Base-by-base conservation (phyloP, 2,329 filamentous ascomycete species). In the Neurospora crassa region DNA sequence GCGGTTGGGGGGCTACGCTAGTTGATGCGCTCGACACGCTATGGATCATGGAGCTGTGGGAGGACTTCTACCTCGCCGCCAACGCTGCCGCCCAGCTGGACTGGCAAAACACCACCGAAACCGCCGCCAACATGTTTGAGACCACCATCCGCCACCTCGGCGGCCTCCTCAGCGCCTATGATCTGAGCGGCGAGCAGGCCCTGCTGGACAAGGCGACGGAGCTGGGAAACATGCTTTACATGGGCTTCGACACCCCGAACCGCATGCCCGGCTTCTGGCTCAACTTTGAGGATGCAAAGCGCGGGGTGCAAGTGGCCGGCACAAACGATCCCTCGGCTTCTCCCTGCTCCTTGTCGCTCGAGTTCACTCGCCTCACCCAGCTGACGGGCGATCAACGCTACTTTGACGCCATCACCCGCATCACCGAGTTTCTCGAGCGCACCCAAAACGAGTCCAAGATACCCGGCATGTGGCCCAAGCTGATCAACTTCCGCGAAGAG, bases 391-490 rank as follows among this genome's bases (percentile, higher is more conserved):
- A 92, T 72, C 79, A 85, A 71, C 91, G 89, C 76, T 93, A 91
- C 80, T 93, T 90, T 77, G 92, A 94, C 78, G 92, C 92, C 1
- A 86, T 93, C 71, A 89, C 90, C 71, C 87, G 91, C 11, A 88
- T 96, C 68, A 92, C 91, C 10, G 86, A 90, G 71, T 86, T 90
- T 29, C 84, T 96, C n/a, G 85, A 90, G 70, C 82, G 84, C 47
- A 87, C 87, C 69, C 92, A 96, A 80, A 88, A 89, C 76, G 79
- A 84, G 5, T 94, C 92, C 0, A 83, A 82, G n/a, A 79, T 95
- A 6, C 92, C 92, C 0, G 92, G 93, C 2, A 86, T 96, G 83
- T 96, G 90, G 91, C 92, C 91, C 1, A 84, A 86, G 24, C 82
- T 83, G 68, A 81, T 95, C 68, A 87, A 94, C 78, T 85, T 80